Conservation (phyloP, 176 grass and related monocot genomes). For the Tillandsia fasciculata region DNA sequence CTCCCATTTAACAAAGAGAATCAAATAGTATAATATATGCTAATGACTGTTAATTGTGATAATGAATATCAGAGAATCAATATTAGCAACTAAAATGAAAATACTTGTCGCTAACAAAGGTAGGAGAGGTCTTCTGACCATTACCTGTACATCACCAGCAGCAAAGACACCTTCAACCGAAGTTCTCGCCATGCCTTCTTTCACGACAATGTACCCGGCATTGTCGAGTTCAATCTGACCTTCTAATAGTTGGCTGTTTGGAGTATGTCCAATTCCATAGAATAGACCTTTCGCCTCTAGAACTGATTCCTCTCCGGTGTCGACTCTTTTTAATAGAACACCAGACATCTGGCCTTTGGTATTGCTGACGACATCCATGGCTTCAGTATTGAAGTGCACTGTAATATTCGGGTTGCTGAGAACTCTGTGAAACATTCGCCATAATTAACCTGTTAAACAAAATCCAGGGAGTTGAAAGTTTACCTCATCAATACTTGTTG, state of each 20-base stretch:
- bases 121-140: not conserved
- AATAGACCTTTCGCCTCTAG: conserved; percentile 93
- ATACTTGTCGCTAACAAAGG: too few relatives aligned
- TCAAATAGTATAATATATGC: not conserved
- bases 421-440: conserved; percentile 99
- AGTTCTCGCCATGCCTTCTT: conserved; percentile 74
- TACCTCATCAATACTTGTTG: conserved; percentile 56
- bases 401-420: conserved; percentile 92
- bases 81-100: not conserved
- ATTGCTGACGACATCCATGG: conserved; percentile 75
- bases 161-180: conserved; percentile 95
- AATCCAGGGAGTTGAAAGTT: conserved; percentile 89
- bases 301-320: conserved; percentile 58
- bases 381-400: conserved; percentile 95
- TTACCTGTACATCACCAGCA: conserved; percentile 98
- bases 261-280: conserved; percentile 92
- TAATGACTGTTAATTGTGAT: not conserved
- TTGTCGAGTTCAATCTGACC: conserved; percentile 85
- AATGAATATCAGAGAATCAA: not conserved
- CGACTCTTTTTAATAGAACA: conserved; percentile 49
- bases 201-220: conserved; percentile 76
- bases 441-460: conserved; percentile 99
- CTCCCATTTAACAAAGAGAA: not conserved
- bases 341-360: conserved; percentile 89
- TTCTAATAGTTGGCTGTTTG: conserved; percentile 85